Evolutionary conservation across 2,329 filamentous ascomycete genomes (phyloP).

Genomic region (Monosporascus sp.): DNA sequence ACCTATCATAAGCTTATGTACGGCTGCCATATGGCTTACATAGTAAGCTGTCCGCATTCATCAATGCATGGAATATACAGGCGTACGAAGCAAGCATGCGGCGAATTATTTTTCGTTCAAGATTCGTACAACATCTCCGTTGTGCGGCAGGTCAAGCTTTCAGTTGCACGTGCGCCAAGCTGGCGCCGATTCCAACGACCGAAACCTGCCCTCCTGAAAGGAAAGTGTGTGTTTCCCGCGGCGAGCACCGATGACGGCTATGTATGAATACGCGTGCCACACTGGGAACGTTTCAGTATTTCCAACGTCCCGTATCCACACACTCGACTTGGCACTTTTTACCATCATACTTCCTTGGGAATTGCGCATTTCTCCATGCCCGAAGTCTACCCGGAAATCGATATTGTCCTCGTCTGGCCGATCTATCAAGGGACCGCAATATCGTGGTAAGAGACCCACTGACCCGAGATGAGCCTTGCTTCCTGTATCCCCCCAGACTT

Average conservation of each 20-base stretch:
- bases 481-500: neutral
- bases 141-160: neutral
- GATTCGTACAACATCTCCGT: neutral
- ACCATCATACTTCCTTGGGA: no score
- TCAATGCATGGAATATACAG: no score
- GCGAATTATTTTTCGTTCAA: no score
- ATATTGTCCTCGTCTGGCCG: neutral
- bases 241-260: no score
- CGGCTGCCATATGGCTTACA: no score
- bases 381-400: neutral
- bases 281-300: no score
- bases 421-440: neutral
- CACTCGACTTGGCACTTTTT: neutral
- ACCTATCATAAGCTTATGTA: no score
- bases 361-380: neutral
- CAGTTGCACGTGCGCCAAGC: neutral
- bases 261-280: no score
- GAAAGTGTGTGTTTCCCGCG: neutral
- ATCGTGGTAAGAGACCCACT: neutral
- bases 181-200: neutral
- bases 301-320: neutral
- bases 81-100: no score
- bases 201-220: neutral
- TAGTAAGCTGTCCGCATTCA: no score
- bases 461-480: neutral